Percentiles rank a stretch among this genome's conserved stretches.
Conservation (phyloP, 2,329 filamentous ascomycete genomes). For the Nigrograna mackinnonii region DNA sequence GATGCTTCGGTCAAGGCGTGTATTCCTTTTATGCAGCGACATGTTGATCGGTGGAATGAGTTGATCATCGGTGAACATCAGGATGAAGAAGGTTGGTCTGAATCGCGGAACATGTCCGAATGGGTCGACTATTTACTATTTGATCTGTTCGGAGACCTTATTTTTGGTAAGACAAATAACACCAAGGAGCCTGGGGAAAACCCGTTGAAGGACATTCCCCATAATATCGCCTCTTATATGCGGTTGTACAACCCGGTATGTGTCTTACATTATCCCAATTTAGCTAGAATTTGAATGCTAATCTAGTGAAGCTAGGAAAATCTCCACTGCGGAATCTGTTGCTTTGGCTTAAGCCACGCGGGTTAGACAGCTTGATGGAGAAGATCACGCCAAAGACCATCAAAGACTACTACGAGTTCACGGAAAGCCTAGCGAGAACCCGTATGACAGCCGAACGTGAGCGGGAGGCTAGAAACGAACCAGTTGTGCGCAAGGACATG, state of each 20-base stretch:
- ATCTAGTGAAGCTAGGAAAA: background rate
- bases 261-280: background rate
- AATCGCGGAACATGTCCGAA: conserved; percentile 10
- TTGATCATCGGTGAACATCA: conserved; percentile 4
- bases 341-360: conserved; percentile 3
- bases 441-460: conserved; percentile 1
- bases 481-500: conserved; percentile 35
- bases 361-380: conserved; percentile 2
- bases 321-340: background rate
- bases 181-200: conserved; percentile 8
- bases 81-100: conserved; percentile 10
- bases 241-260: conserved; percentile 12
- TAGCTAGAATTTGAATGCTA: background rate
- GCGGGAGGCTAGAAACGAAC: background rate
- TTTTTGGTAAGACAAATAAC: conserved; percentile 6
- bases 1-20: conserved; percentile 2
- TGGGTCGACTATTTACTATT: conserved; percentile 12
- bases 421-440: background rate
- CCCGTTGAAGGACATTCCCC: conserved; percentile 3
- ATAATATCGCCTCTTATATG: conserved; percentile 3
- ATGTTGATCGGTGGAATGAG: conserved; percentile 14
- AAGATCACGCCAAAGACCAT: background rate
- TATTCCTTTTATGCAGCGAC: conserved; percentile 5
- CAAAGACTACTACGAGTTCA: conserved; percentile 3
- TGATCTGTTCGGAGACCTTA: conserved; percentile 9